Conservation (phyloP, 2,329 filamentous ascomycete genomes). For the Trichophyton benhamiae region DNA sequence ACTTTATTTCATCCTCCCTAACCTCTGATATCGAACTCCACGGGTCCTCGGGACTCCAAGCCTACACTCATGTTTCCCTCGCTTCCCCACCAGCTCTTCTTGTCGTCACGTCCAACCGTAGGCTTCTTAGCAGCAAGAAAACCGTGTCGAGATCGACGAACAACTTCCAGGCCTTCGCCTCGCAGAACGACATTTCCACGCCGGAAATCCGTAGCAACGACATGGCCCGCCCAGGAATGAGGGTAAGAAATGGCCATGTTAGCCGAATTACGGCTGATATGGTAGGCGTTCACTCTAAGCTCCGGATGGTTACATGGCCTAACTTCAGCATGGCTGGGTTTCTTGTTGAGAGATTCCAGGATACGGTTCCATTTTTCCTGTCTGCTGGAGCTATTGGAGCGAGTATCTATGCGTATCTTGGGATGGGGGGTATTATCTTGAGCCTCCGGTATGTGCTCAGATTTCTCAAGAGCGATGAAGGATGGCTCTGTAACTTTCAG, state of each 20-base stretch:
- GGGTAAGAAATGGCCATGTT: constrained; percentile 21
- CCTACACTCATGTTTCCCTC: constrained; percentile 15
- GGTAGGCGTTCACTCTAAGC: constrained; percentile 10
- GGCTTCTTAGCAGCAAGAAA: constrained; percentile 12
- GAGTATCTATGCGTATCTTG: background rate
- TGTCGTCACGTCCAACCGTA: constrained; percentile 2
- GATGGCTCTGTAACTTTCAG: constrained; percentile 16
- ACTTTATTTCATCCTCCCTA: background rate
- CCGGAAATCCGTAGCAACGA: constrained; percentile 15
- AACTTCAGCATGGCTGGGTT: background rate
- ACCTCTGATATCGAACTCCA: background rate
- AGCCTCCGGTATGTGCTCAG: background rate
- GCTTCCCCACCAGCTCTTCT: constrained; percentile 16
- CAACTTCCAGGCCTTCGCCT: constrained; percentile 17
- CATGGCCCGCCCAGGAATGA: constrained; percentile 20
- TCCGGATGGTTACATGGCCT: background rate
- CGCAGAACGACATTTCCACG: constrained; percentile 14
- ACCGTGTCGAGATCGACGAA: constrained; percentile 8
- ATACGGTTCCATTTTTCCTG: background rate
- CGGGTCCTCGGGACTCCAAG: background rate
- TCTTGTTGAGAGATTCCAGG: background rate
- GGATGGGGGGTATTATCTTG: background rate
- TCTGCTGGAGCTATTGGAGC: background rate
- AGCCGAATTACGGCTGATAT: constrained; percentile 16
- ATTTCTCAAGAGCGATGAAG: constrained; percentile 4